These are phyloP conservation scores for Nannochloris sp. DNA, from an alignment of 139 green algal species.

Conservation along the genomic window DNA sequence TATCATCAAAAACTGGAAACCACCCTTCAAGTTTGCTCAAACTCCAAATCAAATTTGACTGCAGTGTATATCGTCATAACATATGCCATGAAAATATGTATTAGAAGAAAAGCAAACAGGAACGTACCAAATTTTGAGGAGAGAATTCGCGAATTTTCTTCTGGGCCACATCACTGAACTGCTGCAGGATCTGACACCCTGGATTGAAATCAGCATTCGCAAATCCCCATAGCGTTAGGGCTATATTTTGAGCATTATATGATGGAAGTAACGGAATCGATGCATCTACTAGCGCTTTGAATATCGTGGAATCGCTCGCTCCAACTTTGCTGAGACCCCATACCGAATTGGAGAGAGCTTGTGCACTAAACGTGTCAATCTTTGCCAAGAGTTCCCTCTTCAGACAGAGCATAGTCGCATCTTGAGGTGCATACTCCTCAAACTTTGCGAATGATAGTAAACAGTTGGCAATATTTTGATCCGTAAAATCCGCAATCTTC, in stretches of 20 bases:
- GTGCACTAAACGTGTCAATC: conserved; percentile 23
- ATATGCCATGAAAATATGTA: no score
- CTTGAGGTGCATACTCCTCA: conserved; percentile 20
- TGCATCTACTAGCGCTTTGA: conserved; percentile 22
- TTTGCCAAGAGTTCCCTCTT: neutral
- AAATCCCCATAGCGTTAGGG: conserved; percentile 40
- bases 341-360: conserved; percentile 51
- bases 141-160: conserved; percentile 27
- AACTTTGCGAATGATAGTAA: conserved; percentile 45
- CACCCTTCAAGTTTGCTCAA: no score
- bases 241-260: conserved; percentile 49
- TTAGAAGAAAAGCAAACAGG: neutral
- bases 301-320: conserved; percentile 22
- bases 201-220: conserved; percentile 25
- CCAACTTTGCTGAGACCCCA: conserved; percentile 50
- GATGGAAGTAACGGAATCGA: conserved; percentile 20
- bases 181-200: conserved; percentile 16
- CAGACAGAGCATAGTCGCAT: neutral
- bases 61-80: no score
- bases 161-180: conserved; percentile 22
- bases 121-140: conserved; percentile 19
- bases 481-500: conserved; percentile 14
- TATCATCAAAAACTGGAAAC: no score
- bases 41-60: no score
- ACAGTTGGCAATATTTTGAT: conserved; percentile 25